Conservation (phyloP, 2,329 filamentous ascomycete genomes). For the Colletotrichum lindemuthianum region DNA sequence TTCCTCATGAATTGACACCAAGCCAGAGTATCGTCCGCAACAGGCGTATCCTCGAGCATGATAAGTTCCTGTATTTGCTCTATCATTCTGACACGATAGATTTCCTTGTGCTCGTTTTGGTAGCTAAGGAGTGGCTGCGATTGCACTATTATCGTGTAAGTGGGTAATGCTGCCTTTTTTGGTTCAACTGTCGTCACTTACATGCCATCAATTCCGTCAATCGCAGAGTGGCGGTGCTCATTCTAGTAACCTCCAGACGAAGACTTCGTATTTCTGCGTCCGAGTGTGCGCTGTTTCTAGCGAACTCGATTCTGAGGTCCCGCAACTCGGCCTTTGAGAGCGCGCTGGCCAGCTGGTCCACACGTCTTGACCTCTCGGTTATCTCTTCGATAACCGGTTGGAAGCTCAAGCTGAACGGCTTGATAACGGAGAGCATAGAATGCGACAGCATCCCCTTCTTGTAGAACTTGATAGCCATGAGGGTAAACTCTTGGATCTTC, state of each 20-base stretch:
- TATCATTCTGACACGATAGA: rapidly evolving
- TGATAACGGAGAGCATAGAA: not conserved
- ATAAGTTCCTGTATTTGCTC: not conserved
- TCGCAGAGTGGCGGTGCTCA: not conserved
- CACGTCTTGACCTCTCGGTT: not conserved
- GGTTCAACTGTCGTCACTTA: not conserved
- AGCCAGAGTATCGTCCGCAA: not conserved
- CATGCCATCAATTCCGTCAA: constrained; percentile 12
- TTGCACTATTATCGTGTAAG: not conserved
- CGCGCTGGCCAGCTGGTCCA: not conserved
- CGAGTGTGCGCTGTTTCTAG: not conserved
- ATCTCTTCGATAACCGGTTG: constrained; percentile 1
- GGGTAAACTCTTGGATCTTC: not conserved
- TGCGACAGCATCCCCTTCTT: constrained; percentile 1
- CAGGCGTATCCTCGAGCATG: not conserved
- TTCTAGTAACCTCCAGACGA: not conserved
- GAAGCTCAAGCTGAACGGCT: not conserved
- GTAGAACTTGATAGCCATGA: not conserved
- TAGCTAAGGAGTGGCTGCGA: not conserved
- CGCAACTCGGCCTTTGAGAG: not conserved
- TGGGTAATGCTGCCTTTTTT: not conserved
- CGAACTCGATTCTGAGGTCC: not conserved
- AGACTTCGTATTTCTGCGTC: no score
- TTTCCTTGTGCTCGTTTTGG: not conserved
- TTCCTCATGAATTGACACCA: constrained; percentile 8